These are phyloP conservation scores for Saposhnikovia divaricata DNA, from an alignment of 129 eudicot species.

Conservation along the genomic window DNA sequence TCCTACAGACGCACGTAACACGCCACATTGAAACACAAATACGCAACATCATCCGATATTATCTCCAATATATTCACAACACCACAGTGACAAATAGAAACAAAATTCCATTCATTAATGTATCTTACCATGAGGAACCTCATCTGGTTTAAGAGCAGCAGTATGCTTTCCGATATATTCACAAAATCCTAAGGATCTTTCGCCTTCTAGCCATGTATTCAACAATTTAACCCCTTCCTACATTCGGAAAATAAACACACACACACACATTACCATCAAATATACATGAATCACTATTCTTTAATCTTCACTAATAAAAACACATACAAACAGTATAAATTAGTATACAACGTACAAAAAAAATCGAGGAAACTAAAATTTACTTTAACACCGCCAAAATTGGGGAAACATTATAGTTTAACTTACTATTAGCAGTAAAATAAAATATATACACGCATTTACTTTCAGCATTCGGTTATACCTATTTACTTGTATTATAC, in stretches of 20 bases:
- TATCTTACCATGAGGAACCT: conserved; percentile 70
- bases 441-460: background rate
- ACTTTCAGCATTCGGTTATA: too few relatives aligned
- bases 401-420: background rate
- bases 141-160: conserved; percentile 51
- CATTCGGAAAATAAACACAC: background rate
- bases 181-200: conserved; percentile 53
- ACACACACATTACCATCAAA: background rate
- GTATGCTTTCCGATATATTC: conserved; percentile 61
- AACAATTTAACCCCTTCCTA: conserved; percentile 91
- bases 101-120: background rate
- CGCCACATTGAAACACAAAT: background rate
- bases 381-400: background rate
- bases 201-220: conserved; percentile 83
- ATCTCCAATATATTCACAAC: too few relatives aligned
- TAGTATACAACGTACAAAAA: background rate
- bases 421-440: background rate
- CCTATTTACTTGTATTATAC: too few relatives aligned
- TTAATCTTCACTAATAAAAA: background rate
- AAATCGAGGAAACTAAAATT: background rate
- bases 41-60: background rate
- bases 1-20: background rate
- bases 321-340: background rate
- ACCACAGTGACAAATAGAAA: background rate
- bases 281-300: background rate